Evolutionary conservation across 2,329 filamentous ascomycete species (phyloP), one percentile per base, ranked within the genome.

Genomic region (Eutypa lata): DNA sequence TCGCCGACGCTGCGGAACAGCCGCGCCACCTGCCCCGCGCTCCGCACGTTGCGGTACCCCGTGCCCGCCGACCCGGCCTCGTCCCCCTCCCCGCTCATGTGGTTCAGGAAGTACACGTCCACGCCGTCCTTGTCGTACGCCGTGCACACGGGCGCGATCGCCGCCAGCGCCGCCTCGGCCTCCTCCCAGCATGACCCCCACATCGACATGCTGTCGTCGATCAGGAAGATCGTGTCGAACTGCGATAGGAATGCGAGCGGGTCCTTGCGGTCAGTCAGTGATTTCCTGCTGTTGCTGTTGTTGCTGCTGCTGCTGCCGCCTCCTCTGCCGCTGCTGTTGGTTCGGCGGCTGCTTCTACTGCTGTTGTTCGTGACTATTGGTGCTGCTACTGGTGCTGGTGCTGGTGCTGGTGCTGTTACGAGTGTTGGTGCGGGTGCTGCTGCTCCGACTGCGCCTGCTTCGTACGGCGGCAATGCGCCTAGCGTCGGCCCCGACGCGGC

Each of bases 181-280:
- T 96, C 89, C 14, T 72, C 69, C 92, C 92, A 97, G 14, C 79
- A 81, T 7, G 73, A 66, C 16, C 88, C 89, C 1, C 76, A 75
- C 92, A 96, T 96, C 64, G 87, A 91, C 5, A 84, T 84, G 21
- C 86, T 90, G 73, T 96, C 92, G 67, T 96, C 92, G 65, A 97
- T 89, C 1, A 96, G 72, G 68, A 97, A 91, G 51, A 92, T 72
- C 24, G 91, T 96, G 71, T 97, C 91, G 66, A 95, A 96, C 18
- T 77, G 78, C 46, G 72, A 68, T 7, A 97, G 83, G 66, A 94
- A 94, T 3, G 84, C 80, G 66, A 54, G 52, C 4, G 10, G 10
- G 13, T 40, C 37, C 24, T 43, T 31, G 26, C 26, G 26, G 26
- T 31, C 26, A 5, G 26, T 31, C 26, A n/a, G n/a, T n/a, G n/a